Conservation (phyloP, 1,284 basidiomycete species). For the Mycosarcoma maydis region DNA sequence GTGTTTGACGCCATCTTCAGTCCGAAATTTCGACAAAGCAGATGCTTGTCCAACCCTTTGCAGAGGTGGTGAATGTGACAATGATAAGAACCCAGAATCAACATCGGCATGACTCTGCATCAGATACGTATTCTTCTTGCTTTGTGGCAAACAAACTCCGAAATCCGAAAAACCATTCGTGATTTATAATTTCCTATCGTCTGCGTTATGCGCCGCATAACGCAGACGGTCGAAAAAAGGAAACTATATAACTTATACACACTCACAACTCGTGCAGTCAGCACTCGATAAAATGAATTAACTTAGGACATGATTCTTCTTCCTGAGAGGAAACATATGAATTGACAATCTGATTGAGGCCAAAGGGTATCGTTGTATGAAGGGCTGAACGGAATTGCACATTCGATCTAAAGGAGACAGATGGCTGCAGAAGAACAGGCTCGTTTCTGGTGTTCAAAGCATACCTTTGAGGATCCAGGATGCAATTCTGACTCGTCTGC, state of each 20-base stretch:
- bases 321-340: background rate
- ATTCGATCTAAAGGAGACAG: too few relatives aligned
- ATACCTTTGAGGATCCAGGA: slow-evolving; percentile 58
- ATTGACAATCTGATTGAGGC: background rate
- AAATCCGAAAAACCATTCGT: slow-evolving; percentile 3
- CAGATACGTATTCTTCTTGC: slow-evolving; percentile 1
- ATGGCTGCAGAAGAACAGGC: too few relatives aligned
- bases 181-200: too few relatives aligned
- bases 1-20: slow-evolving; percentile 23
- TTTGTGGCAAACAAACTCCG: background rate
- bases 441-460: slow-evolving; percentile 43
- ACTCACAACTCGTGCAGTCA: too few relatives aligned
- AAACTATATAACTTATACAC: too few relatives aligned
- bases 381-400: too few relatives aligned
- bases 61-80: slow-evolving; percentile 3
- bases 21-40: background rate
- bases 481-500: slow-evolving; percentile 70
- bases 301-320: background rate
- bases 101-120: slow-evolving; percentile 11
- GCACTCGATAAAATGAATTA: too few relatives aligned
- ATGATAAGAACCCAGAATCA: slow-evolving; percentile 6
- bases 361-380: slow-evolving; percentile 23
- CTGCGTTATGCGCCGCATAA: too few relatives aligned
- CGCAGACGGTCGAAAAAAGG: background rate
- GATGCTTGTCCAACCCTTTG: too few relatives aligned